Evolutionary conservation across 1,139 yeast species (phyloP).

Genomic region (Scheffersomyces segobiensis): DNA sequence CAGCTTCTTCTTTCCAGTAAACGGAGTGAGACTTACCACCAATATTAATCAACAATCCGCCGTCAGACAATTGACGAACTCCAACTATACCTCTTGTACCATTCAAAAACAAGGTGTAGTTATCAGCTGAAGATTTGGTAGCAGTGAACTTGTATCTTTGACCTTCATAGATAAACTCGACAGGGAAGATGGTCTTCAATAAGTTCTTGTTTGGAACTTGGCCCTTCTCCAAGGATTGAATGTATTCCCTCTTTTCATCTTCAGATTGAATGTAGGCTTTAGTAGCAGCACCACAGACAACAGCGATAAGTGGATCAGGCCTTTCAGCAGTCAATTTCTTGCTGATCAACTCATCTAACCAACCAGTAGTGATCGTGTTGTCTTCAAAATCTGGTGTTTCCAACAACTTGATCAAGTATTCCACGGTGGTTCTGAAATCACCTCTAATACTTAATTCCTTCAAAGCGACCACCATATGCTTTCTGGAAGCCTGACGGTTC

Average conservation of each 20-base stretch:
- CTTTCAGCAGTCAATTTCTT: slow-evolving; percentile 94
- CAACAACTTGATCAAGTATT: slow-evolving; percentile 87
- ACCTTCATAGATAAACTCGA: slow-evolving; percentile 95
- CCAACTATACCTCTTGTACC: slow-evolving; percentile 91
- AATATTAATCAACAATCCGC: slow-evolving; percentile 84
- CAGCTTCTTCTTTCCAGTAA: slow-evolving; percentile 97
- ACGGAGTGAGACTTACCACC: slow-evolving; percentile 94
- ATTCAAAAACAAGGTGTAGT: slow-evolving; percentile 85
- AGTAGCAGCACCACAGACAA: slow-evolving; percentile 95
- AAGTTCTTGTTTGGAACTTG: slow-evolving; percentile 85
- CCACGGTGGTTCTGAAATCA: slow-evolving; percentile 97
- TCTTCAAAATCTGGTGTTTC: slow-evolving; percentile 97
- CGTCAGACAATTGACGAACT: slow-evolving; percentile 85
- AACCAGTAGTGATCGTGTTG: slow-evolving; percentile 95
- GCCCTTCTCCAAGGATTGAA: slow-evolving; percentile 82
- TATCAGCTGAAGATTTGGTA: slow-evolving; percentile 83
- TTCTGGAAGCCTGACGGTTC: slow-evolving; percentile 95
- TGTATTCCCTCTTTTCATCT: slow-evolving; percentile 67
- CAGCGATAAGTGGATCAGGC: slow-evolving; percentile 89
- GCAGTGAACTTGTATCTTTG: slow-evolving; percentile 92
- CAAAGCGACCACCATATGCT: slow-evolving; percentile 97
- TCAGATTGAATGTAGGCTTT: slow-evolving; percentile 85
- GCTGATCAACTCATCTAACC: slow-evolving; percentile 95
- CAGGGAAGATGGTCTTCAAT: slow-evolving; percentile 83
- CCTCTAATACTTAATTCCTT: slow-evolving; percentile 96